These are phyloP conservation scores for Eucalyptus microcorys DNA, from an alignment of 345 rosid species.

Conservation along the genomic window DNA sequence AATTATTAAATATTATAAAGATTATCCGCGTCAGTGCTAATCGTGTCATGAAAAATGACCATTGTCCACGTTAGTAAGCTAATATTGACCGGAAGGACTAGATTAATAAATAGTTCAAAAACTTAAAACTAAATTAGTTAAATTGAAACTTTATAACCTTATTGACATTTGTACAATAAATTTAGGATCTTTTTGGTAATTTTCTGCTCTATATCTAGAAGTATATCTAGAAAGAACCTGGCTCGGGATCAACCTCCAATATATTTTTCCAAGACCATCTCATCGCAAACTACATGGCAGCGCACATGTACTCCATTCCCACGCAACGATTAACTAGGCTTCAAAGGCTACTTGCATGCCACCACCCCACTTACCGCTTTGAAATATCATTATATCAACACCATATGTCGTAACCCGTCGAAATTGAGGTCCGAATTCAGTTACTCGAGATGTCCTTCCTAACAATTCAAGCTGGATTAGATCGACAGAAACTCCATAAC, in stretches of 20 bases:
- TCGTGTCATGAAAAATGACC: accelerated
- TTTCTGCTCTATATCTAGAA: neutral
- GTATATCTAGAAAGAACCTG: neutral
- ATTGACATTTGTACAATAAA: accelerated
- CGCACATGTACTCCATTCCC: neutral
- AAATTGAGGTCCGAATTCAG: neutral
- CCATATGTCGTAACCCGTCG: neutral
- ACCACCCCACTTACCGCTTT: neutral
- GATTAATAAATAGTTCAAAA: accelerated
- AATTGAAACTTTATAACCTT: accelerated
- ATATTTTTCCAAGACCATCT: neutral
- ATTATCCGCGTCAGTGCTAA: accelerated
- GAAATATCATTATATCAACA: neutral
- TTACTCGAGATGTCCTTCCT: neutral
- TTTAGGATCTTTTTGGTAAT: neutral
- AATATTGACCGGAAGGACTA: accelerated
- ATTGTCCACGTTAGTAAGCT: accelerated
- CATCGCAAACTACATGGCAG: neutral
- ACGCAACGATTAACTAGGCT: neutral
- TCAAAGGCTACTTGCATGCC: neutral
- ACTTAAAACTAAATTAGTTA: accelerated
- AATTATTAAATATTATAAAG: neutral
- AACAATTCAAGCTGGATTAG: neutral
- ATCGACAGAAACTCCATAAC: neutral
- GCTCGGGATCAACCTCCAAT: neutral